A percentile compares a stretch with the other conserved stretches of the same genome.
phyloP scores from a whole-genome alignment of 2,329 filamentous ascomycete species.

The Myriosclerotinia scirpicola region DNA sequence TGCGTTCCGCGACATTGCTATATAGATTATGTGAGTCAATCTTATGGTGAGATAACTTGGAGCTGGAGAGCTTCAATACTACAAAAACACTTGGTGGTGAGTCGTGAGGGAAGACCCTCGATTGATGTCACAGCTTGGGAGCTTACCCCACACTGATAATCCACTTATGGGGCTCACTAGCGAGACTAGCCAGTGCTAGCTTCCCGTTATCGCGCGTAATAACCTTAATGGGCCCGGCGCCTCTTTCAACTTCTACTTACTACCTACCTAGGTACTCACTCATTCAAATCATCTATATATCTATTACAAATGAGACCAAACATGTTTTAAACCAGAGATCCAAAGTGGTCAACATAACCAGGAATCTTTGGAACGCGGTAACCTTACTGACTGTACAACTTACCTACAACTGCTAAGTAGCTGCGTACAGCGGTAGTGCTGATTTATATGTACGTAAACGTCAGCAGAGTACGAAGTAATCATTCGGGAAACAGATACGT shows the following conservation, averaged over 20 bases:
- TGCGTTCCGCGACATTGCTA: constrained; percentile 38
- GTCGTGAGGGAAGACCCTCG: not conserved
- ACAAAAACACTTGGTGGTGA: not conserved
- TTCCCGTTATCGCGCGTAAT: too few species aligned
- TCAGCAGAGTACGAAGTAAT: too few species aligned
- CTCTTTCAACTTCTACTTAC: too few species aligned
- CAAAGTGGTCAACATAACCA: too few species aligned
- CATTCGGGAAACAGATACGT: not conserved
- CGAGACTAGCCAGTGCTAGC: not conserved
- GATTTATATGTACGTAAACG: not conserved
- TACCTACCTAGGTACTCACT: too few species aligned
- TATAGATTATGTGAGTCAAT: not conserved
- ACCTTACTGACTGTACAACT: too few species aligned
- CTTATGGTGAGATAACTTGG: not conserved
- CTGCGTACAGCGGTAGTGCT: not conserved
- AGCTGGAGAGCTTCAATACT: not conserved
- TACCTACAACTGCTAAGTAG: not conserved
- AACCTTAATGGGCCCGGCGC: too few species aligned
- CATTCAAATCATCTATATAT: too few species aligned
- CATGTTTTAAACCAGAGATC: too few species aligned
- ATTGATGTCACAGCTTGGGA: not conserved
- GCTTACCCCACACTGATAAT: constrained; percentile 6
- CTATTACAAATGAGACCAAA: too few species aligned
- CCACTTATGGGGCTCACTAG: not conserved
- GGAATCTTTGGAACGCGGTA: too few species aligned